phyloP scores from a whole-genome alignment of 192 early-diverging fungal species.

The Piromyces sp. region DNA sequence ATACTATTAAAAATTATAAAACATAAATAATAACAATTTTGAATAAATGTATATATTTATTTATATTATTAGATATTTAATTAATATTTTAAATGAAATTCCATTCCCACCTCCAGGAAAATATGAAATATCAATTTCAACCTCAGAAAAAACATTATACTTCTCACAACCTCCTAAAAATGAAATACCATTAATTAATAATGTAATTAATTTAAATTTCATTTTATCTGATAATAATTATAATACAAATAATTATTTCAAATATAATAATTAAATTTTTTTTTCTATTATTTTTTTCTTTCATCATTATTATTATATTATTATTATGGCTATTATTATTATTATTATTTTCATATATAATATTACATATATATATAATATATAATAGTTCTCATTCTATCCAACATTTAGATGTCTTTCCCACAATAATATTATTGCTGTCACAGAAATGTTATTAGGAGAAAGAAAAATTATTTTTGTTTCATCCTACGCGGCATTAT shows the following conservation, averaged over 20 bases:
- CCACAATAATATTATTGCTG: not conserved
- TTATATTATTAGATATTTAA: conserved; percentile 23
- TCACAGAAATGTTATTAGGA: not conserved
- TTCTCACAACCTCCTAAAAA: conserved; percentile 58
- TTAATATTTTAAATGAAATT: conserved; percentile 54
- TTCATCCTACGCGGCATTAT: not conserved
- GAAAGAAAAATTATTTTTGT: not conserved
- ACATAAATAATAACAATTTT: no score
- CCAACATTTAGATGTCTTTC: not conserved
- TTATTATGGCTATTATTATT: no score
- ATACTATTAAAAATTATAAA: no score
- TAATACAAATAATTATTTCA: no score
- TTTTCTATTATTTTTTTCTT: no score
- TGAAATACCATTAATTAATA: conserved; percentile 50
- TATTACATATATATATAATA: not conserved
- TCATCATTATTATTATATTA: no score
- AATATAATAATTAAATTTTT: no score
- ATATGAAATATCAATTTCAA: conserved; percentile 49
- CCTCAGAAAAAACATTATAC: conserved; percentile 41
- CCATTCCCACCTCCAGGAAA: conserved; percentile 64
- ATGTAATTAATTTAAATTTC: conserved; percentile 20
- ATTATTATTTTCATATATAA: no score
- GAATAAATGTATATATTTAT: no score
- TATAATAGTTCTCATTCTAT: not conserved
- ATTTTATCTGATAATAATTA: no score